Evolutionary conservation across 2,329 filamentous ascomycete species (phyloP).

Genomic region (Stemphylium beticola): DNA sequence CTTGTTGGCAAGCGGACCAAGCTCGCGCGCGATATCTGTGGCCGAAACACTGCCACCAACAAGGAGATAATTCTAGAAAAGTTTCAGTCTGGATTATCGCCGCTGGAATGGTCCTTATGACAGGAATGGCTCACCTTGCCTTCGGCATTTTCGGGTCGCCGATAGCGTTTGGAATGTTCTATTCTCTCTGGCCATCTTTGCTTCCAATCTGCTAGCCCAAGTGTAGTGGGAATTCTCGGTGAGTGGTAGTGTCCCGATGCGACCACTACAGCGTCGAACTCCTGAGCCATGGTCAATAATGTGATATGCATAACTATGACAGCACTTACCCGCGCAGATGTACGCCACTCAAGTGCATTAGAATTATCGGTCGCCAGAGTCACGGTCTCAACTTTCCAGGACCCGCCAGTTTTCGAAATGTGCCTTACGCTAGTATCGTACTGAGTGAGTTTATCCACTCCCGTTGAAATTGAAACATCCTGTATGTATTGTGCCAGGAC

Average conservation of each 20-base stretch:
- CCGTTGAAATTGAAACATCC: constrained; percentile 59
- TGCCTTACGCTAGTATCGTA: constrained; percentile 67
- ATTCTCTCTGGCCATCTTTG: constrained; percentile 53
- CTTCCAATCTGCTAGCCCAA: constrained; percentile 57
- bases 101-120: neutral
- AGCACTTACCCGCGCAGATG: constrained; percentile 6
- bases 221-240: constrained; percentile 57
- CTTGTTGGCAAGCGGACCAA: constrained; percentile 52
- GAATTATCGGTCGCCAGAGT: constrained; percentile 43
- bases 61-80: constrained; percentile 56
- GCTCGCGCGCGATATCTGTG: constrained; percentile 60
- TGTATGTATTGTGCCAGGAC: constrained; percentile 67
- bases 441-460: constrained; percentile 57
- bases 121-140: constrained; percentile 50
- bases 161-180: constrained; percentile 60
- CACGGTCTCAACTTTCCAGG: constrained; percentile 62
- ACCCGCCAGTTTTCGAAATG: constrained; percentile 53
- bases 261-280: constrained; percentile 60
- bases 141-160: constrained; percentile 55
- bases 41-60: constrained; percentile 64
- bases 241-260: constrained; percentile 63
- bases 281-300: constrained; percentile 24
- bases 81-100: neutral
- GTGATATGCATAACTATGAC: rapidly evolving
- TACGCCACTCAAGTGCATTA: constrained; percentile 13